Evolutionary conservation across 2,329 filamentous ascomycete genomes (phyloP).

Genomic region (Aspergillus calidoustus): DNA sequence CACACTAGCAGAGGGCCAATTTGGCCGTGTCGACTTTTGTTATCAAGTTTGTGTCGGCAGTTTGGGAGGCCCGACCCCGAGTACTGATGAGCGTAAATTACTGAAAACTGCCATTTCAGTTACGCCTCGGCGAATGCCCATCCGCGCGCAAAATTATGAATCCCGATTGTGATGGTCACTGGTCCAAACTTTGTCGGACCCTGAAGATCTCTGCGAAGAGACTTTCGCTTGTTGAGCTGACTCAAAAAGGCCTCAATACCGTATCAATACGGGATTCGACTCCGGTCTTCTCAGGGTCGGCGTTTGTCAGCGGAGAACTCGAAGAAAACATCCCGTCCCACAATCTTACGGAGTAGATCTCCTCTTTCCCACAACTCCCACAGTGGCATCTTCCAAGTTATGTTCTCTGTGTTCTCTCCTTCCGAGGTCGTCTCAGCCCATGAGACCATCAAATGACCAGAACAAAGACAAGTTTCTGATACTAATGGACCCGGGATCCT

Average conservation of each 20-base stretch:
- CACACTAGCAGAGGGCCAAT: not conserved
- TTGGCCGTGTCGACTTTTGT: not conserved
- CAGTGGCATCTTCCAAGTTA: not conserved
- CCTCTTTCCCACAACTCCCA: not conserved
- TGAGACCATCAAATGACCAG: not conserved
- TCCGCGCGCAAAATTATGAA: not conserved
- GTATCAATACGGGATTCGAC: not conserved
- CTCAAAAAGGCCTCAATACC: constrained; percentile 3
- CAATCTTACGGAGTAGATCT: not conserved
- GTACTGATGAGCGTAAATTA: not conserved
- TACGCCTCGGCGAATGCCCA: constrained; percentile 6
- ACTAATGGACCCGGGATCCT: not conserved
- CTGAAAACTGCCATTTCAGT: not conserved
- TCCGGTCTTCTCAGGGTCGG: not conserved
- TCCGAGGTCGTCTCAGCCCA: not conserved
- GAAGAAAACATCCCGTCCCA: constrained; percentile 1
- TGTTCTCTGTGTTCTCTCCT: not conserved
- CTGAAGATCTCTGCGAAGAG: constrained; percentile 13
- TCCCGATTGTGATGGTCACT: not conserved
- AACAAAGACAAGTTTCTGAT: not conserved
- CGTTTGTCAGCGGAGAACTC: constrained; percentile 1
- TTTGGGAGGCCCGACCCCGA: not conserved
- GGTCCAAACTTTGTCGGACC: constrained; percentile 14
- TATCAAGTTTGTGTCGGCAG: not conserved
- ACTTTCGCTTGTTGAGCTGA: not conserved